Conservation (phyloP, 108 stramenopile species). For the Stephanodiscus triporus region DNA sequence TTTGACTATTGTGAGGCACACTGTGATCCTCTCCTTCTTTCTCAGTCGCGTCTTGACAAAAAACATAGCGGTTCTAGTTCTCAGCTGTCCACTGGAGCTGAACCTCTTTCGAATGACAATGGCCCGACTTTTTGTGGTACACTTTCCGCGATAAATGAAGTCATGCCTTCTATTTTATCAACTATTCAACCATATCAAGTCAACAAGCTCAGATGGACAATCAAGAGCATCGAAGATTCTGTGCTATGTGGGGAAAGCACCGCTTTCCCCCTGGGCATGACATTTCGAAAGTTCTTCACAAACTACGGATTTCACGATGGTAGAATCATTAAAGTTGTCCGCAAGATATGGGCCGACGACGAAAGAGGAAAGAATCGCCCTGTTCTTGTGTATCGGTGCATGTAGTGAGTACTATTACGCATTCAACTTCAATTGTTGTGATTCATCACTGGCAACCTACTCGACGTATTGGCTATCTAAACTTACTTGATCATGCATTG, state of each 20-base stretch:
- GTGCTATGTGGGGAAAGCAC: constrained; percentile 40
- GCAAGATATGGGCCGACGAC: constrained; percentile 27
- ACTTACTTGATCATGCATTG: not conserved
- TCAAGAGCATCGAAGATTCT: constrained; percentile 49
- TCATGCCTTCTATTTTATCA: constrained; percentile 23
- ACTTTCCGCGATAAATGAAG: constrained; percentile 18
- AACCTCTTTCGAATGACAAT: not conserved
- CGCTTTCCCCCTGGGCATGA: constrained; percentile 48
- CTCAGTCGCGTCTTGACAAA: not conserved
- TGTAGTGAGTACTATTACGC: constrained; percentile 18
- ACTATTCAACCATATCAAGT: constrained; percentile 16
- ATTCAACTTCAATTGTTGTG: not conserved
- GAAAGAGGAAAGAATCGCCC: constrained; percentile 25
- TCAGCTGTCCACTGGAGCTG: constrained; percentile 3
- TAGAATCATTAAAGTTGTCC: constrained; percentile 37
- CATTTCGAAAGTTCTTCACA: constrained; percentile 42
- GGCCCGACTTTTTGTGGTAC: not conserved
- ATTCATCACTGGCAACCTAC: not conserved
- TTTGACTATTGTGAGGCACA: constrained; percentile 46
- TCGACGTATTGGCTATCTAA: not conserved
- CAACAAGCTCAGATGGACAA: constrained; percentile 32
- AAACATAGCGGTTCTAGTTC: not conserved
- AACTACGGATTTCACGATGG: constrained; percentile 56
- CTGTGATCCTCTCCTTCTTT: constrained; percentile 29
- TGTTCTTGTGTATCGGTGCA: constrained; percentile 42